Percentiles rank a stretch among this genome's conserved stretches.
phyloP scores from a whole-genome alignment of 2,329 filamentous ascomycete genomes.

The Nemania sp. region DNA sequence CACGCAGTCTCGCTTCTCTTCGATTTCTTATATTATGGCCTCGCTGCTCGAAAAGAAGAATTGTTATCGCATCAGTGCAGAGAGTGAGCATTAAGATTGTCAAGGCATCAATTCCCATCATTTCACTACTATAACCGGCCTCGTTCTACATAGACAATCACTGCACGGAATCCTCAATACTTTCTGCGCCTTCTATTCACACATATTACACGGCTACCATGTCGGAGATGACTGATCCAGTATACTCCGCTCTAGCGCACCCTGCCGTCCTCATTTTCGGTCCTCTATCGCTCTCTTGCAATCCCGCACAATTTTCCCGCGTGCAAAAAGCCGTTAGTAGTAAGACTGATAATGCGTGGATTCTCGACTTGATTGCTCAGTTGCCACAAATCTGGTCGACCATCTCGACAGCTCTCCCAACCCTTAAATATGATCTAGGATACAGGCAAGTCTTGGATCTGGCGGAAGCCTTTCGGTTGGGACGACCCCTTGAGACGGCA shows the following conservation, averaged over 20 bases:
- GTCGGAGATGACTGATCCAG: background rate
- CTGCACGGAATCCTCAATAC: background rate
- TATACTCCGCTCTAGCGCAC: conserved; percentile 1
- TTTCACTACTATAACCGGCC: background rate
- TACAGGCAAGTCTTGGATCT: conserved; percentile 12
- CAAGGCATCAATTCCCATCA: background rate
- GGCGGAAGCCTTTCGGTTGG: conserved; percentile 12
- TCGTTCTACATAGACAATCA: background rate
- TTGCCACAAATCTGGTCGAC: conserved; percentile 9
- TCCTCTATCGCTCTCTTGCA: conserved; percentile 6
- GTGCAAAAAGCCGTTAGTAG: conserved; percentile 1
- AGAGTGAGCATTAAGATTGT: background rate
- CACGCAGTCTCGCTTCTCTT: background rate
- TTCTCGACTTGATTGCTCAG: conserved; percentile 2
- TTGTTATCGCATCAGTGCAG: background rate
- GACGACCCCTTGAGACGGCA: conserved; percentile 1
- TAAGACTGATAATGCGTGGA: conserved; percentile 1
- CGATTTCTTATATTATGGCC: conserved; percentile 1
- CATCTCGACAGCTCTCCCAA: conserved; percentile 5
- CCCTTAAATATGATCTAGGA: conserved; percentile 1
- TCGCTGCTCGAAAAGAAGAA: background rate
- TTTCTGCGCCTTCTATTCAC: background rate
- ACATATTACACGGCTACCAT: background rate
- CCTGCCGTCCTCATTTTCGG: conserved; percentile 4
- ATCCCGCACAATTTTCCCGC: conserved; percentile 2